Evolutionary conservation across 2,329 filamentous ascomycete genomes (phyloP).

Genomic region (Ampelomyces quisqualis): DNA sequence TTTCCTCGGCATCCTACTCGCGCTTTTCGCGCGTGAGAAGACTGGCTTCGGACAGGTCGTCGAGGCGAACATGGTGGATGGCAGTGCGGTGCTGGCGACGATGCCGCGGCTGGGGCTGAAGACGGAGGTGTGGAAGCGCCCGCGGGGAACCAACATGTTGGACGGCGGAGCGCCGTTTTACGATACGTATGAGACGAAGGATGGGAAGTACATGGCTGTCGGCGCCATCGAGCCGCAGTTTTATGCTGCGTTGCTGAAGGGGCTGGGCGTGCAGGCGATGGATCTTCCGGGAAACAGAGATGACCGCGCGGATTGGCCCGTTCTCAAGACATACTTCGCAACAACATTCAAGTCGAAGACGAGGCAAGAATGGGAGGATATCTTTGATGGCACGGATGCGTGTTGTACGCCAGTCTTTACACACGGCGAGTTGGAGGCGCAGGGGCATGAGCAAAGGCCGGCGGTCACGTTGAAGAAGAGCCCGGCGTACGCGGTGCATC

Average conservation of each 20-base stretch:
- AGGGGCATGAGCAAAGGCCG: constrained; percentile 68
- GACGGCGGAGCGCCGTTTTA: constrained; percentile 89
- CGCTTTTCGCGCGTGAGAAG: constrained; percentile 65
- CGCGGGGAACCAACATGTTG: constrained; percentile 73
- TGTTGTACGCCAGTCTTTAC: constrained; percentile 87
- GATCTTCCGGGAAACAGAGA: constrained; percentile 54
- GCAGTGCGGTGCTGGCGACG: constrained; percentile 72
- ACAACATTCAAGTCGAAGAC: constrained; percentile 67
- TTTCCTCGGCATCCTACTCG: constrained; percentile 79
- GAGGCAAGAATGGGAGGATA: constrained; percentile 74
- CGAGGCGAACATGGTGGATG: constrained; percentile 97
- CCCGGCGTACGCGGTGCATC: constrained; percentile 64
- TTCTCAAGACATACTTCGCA: constrained; percentile 62
- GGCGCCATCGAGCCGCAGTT: constrained; percentile 89
- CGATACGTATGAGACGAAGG: constrained; percentile 81
- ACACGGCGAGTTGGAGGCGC: constrained; percentile 68
- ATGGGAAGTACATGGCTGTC: constrained; percentile 80
- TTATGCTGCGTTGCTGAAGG: constrained; percentile 66
- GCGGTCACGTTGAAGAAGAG: constrained; percentile 68
- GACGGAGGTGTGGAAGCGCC: constrained; percentile 61
- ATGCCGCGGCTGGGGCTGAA: constrained; percentile 71
- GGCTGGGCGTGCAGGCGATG: constrained; percentile 59
- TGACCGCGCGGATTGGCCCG: constrained; percentile 67
- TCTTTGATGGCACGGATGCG: constrained; percentile 90
- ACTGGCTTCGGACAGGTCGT: constrained; percentile 80